These are phyloP conservation scores for Deinandra increscens DNA, from an alignment of 129 eudicot genomes.

Conservation along the genomic window DNA sequence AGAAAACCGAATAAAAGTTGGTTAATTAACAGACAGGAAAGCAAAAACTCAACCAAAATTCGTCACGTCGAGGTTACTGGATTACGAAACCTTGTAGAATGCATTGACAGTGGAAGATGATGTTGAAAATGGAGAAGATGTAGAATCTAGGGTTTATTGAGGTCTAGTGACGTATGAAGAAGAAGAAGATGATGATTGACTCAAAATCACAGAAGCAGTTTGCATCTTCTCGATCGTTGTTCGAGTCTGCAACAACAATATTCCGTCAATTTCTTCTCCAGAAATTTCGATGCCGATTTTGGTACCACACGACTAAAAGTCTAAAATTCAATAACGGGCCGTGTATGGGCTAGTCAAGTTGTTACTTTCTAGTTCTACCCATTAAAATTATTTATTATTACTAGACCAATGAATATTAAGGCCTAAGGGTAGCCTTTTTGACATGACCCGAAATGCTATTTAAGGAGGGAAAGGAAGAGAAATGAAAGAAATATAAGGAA, in stretches of 20 bases:
- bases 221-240: constrained; percentile 33
- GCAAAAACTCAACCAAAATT: neutral
- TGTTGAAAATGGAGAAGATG: constrained; percentile 32
- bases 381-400: no score
- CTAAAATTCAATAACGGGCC: no score
- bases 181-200: constrained; percentile 35
- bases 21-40: neutral
- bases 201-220: constrained; percentile 42
- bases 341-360: no score
- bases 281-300: no score
- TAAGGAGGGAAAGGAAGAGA: no score
- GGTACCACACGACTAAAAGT: no score
- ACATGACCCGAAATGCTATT: no score
- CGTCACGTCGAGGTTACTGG: neutral
- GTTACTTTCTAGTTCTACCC: no score
- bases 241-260: neutral
- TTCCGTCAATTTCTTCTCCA: neutral
- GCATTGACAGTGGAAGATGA: constrained; percentile 18
- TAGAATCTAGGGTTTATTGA: constrained; percentile 43
- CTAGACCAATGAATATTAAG: no score
- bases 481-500: no score
- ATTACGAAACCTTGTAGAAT: constrained; percentile 44
- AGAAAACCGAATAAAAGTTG: neutral
- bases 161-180: constrained; percentile 31
- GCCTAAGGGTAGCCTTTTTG: no score